phyloP scores from a whole-genome alignment of 2,329 filamentous ascomycete species.

The Colletotrichum sp. region DNA sequence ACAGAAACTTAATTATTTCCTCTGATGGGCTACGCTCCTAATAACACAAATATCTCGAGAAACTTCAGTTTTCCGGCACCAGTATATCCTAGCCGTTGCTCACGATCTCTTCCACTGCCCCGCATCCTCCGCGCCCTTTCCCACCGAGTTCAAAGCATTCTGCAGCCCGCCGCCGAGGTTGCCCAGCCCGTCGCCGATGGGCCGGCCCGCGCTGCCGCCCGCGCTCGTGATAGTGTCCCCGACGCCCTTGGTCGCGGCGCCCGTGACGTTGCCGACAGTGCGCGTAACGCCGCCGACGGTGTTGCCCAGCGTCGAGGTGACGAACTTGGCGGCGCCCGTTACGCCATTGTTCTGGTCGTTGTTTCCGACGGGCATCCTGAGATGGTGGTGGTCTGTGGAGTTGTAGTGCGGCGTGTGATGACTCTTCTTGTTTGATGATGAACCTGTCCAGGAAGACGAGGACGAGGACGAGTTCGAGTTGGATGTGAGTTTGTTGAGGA shows the following conservation, averaged over 20 bases:
- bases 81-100: not conserved
- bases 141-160: conserved; percentile 51
- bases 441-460: not conserved
- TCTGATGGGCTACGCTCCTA: not conserved
- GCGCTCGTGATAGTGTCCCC: conserved; percentile 60
- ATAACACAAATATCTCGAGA: not conserved
- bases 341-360: conserved; percentile 26
- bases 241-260: conserved; percentile 61
- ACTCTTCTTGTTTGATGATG: not conserved
- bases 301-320: conserved; percentile 46
- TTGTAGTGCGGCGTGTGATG: conserved; percentile 1
- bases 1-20: not conserved
- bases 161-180: conserved; percentile 59
- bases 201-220: conserved; percentile 58
- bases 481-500: not conserved
- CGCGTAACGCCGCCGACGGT: conserved; percentile 43
- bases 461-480: not conserved
- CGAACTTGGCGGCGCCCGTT: conserved; percentile 40
- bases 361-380: conserved; percentile 27
- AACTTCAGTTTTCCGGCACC: not conserved
- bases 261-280: conserved; percentile 46
- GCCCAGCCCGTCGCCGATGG: conserved; percentile 60
- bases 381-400: conserved; percentile 22
- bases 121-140: conserved; percentile 61
- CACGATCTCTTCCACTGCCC: conserved; percentile 56